Evolutionary conservation across 805 yeast species (phyloP).

Genomic region (Metschnikowia aberdeeniae): DNA sequence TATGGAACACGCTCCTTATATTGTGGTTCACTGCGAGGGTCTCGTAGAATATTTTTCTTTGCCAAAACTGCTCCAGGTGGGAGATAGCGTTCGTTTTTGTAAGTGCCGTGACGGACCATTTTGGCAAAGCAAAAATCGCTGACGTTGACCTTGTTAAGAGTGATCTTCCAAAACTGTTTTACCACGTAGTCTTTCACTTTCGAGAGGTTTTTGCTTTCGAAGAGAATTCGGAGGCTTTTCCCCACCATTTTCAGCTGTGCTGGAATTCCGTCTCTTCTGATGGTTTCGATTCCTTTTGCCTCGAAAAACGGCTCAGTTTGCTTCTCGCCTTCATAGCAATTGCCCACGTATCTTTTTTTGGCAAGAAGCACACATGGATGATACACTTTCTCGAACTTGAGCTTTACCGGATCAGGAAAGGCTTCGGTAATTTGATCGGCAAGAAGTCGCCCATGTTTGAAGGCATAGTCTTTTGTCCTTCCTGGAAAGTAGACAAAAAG

Average conservation of each 20-base stretch:
- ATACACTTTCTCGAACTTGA: constrained; percentile 91
- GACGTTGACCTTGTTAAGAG: constrained; percentile 57
- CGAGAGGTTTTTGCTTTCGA: constrained; percentile 70
- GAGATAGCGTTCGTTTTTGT: constrained; percentile 63
- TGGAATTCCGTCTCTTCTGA: constrained; percentile 90
- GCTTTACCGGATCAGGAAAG: constrained; percentile 76
- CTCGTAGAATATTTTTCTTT: constrained; percentile 55
- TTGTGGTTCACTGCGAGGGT: constrained; percentile 77
- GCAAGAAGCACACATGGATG: constrained; percentile 78
- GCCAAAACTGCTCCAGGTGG: constrained; percentile 94
- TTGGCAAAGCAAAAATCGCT: constrained; percentile 90
- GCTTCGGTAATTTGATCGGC: constrained; percentile 56
- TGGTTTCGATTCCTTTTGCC: constrained; percentile 96
- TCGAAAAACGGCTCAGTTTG: constrained; percentile 69
- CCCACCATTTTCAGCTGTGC: constrained; percentile 85
- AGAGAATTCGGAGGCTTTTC: constrained; percentile 59
- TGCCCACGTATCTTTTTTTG: constrained; percentile 90
- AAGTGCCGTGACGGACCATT: constrained; percentile 81
- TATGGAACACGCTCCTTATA: constrained; percentile 87
- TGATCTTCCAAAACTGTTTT: constrained; percentile 62
- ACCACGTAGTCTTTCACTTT: constrained; percentile 61
- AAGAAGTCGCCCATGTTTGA: constrained; percentile 65
- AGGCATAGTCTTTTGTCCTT: constrained; percentile 70
- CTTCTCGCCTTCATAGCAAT: constrained; percentile 57
- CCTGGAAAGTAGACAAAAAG: constrained; percentile 90